Percentiles rank a stretch among this genome's conserved stretches.
phyloP scores from a whole-genome alignment of 2,329 filamentous ascomycete species.

The Colletotrichum trifolii region DNA sequence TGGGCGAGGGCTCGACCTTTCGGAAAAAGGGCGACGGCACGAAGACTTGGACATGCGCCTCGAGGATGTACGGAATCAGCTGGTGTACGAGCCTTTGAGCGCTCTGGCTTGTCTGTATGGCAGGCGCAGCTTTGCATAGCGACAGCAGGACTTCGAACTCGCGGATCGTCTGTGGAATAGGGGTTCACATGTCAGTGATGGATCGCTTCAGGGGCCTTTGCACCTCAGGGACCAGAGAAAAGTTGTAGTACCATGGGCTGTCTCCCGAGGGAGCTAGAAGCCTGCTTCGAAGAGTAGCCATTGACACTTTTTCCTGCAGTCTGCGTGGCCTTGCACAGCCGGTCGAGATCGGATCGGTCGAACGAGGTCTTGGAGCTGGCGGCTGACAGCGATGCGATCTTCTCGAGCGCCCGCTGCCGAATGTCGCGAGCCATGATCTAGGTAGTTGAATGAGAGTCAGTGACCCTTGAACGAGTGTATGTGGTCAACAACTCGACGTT shows the following conservation, averaged over 20 bases:
- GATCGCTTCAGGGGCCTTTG: not conserved
- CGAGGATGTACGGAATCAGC: slow-evolving; percentile 84
- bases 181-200: slow-evolving; percentile 10
- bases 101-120: slow-evolving; percentile 75
- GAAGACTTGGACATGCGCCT: slow-evolving; percentile 84
- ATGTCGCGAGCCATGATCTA: slow-evolving; percentile 64
- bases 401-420: slow-evolving; percentile 71
- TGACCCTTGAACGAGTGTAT: slow-evolving; percentile 12
- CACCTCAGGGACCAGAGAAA: not conserved
- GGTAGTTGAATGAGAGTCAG: not conserved
- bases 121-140: slow-evolving; percentile 88
- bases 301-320: slow-evolving; percentile 58
- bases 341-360: slow-evolving; percentile 72
- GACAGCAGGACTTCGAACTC: slow-evolving; percentile 94
- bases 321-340: slow-evolving; percentile 68
- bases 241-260: slow-evolving; percentile 68
- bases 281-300: slow-evolving; percentile 55
- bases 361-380: slow-evolving; percentile 63
- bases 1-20: slow-evolving; percentile 86
- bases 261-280: slow-evolving; percentile 56
- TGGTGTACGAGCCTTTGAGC: slow-evolving; percentile 84
- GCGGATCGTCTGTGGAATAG: slow-evolving; percentile 73
- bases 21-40: slow-evolving; percentile 84
- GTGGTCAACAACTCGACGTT: not conserved
- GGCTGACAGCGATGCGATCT: slow-evolving; percentile 72